phyloP scores from a whole-genome alignment of 2,329 filamentous ascomycete species.

The Sclerotinia sclerotiorum region DNA sequence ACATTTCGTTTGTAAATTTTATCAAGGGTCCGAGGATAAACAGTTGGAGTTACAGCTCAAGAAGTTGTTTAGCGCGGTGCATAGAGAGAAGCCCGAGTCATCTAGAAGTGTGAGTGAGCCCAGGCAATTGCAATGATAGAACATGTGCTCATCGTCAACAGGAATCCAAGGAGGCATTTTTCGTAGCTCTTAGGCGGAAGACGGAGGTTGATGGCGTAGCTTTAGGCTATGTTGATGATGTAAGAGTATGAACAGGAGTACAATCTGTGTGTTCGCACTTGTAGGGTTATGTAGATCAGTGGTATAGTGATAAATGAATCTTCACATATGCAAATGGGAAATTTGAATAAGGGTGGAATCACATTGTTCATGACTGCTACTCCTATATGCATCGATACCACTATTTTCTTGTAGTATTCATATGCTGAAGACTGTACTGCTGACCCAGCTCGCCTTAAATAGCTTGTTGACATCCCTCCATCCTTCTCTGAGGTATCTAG shows the following conservation, averaged over 20 bases:
- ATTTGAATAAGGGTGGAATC: not conserved
- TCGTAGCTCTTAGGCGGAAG: constrained; percentile 75
- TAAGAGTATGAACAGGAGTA: not conserved
- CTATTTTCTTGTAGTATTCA: constrained; percentile 22
- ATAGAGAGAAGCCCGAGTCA: constrained; percentile 86
- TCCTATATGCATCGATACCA: constrained; percentile 23
- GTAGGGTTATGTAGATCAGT: not conserved
- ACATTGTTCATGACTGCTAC: constrained; percentile 20
- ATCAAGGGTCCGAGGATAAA: constrained; percentile 86
- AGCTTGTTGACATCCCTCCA: constrained; percentile 22
- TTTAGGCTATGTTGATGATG: constrained; percentile 15
- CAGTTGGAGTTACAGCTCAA: constrained; percentile 71
- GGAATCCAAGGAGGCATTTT: constrained; percentile 85
- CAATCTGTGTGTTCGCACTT: not conserved
- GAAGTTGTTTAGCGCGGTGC: constrained; percentile 75
- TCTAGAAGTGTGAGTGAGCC: constrained; percentile 70
- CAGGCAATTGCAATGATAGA: not conserved
- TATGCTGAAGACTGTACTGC: constrained; percentile 19
- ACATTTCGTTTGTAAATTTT: constrained; percentile 97
- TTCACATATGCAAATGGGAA: not conserved
- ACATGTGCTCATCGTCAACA: constrained; percentile 41
- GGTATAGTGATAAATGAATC: not conserved
- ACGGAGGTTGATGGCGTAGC: constrained; percentile 38
- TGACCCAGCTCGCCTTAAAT: constrained; percentile 12
- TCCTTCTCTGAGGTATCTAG: constrained; percentile 28